Conservation (phyloP, 192 early-diverging fungal species). For the Mortierella hygrophila region DNA sequence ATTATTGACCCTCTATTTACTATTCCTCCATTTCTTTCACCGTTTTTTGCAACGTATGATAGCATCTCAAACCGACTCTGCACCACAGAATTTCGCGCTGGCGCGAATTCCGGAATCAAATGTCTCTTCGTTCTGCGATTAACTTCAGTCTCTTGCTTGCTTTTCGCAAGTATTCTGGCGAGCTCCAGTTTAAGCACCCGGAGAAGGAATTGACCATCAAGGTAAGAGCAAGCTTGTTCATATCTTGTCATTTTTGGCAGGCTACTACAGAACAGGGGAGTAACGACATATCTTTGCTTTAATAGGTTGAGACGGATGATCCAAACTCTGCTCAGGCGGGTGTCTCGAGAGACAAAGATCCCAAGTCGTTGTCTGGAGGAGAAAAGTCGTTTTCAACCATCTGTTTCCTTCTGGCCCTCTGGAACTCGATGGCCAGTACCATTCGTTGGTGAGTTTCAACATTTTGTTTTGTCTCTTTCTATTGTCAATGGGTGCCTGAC, state of each 20-base stretch:
- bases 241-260: neutral
- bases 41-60: neutral
- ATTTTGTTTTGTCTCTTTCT: neutral
- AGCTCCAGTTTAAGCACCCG: constrained; percentile 81
- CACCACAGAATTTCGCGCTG: constrained; percentile 71
- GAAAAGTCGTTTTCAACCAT: constrained; percentile 98
- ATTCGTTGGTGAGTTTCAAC: constrained; percentile 76
- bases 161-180: constrained; percentile 87
- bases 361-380: constrained; percentile 94
- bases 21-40: neutral
- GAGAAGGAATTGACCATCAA: constrained; percentile 71
- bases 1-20: neutral
- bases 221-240: constrained; percentile 47
- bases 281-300: neutral
- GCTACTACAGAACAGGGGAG: neutral
- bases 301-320: constrained; percentile 51
- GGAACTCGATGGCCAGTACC: constrained; percentile 92
- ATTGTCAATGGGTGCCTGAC: neutral
- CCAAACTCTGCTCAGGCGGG: constrained; percentile 58
- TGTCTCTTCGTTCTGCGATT: constrained; percentile 78
- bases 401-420: constrained; percentile 92
- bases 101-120: constrained; percentile 78
- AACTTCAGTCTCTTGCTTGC: constrained; percentile 81
- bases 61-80: constrained; percentile 69
- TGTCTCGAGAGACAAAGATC: constrained; percentile 77